Percentiles rank a stretch among this genome's conserved stretches.
phyloP scores from a whole-genome alignment of 129 eudicot species.

The Flaveria robusta region DNA sequence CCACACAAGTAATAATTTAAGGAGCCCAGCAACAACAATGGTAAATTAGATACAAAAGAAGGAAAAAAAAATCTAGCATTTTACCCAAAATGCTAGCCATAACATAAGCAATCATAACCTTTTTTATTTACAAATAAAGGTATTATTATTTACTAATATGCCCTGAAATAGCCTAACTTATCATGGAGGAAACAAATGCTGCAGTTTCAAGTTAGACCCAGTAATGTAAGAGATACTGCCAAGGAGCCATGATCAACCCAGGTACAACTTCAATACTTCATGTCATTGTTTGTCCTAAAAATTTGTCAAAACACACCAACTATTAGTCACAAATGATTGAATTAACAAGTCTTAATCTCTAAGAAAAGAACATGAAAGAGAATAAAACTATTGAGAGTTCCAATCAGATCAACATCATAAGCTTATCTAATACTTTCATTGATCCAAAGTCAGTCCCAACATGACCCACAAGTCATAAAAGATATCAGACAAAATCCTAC shows the following conservation, averaged over 20 bases:
- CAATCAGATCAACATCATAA: slow-evolving; percentile 14
- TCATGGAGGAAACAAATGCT: slow-evolving; percentile 27
- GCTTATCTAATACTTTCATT: slow-evolving; percentile 3
- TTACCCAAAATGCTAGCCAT: slow-evolving; percentile 36
- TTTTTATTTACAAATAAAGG: slow-evolving; percentile 32
- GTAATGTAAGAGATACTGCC: slow-evolving; percentile 34
- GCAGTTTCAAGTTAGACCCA: slow-evolving; percentile 33
- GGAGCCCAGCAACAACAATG: slow-evolving; percentile 18
- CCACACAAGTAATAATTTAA: slow-evolving; percentile 14
- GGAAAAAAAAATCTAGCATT: slow-evolving; percentile 21
- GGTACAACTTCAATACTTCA: slow-evolving; percentile 8
- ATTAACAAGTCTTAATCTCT: slow-evolving; percentile 1
- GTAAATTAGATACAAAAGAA: slow-evolving; percentile 19
- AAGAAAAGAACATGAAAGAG: not conserved
- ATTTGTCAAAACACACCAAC: slow-evolving; percentile 6
- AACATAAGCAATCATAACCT: slow-evolving; percentile 26
- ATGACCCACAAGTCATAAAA: slow-evolving; percentile 24
- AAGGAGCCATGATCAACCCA: slow-evolving; percentile 39
- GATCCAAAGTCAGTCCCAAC: slow-evolving; percentile 17
- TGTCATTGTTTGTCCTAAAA: slow-evolving; percentile 41
- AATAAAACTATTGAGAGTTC: not conserved
- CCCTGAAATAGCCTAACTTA: slow-evolving; percentile 28
- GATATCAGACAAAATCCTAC: slow-evolving; percentile 13
- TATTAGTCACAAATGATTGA: slow-evolving; percentile 21
- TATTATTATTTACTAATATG: slow-evolving; percentile 27